These are phyloP conservation scores for Pyrenochaeta sp. DNA, from an alignment of 2,329 filamentous ascomycete genomes.

Conservation along the genomic window DNA sequence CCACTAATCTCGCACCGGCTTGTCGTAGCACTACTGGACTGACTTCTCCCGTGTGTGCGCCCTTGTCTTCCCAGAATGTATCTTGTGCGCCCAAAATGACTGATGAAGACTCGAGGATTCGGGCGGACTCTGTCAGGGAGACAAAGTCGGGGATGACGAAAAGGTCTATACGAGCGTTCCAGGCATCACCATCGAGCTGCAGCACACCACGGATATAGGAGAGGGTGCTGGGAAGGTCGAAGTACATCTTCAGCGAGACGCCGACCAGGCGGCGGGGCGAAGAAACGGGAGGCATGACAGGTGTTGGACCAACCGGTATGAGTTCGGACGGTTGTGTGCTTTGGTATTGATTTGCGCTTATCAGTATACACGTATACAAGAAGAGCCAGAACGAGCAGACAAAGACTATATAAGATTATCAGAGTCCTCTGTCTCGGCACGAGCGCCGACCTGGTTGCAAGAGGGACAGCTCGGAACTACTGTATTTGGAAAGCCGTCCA, in stretches of 20 bases:
- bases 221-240: slow-evolving; percentile 69
- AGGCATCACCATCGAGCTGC: slow-evolving; percentile 59
- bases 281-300: slow-evolving; percentile 39
- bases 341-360: too few relatives aligned
- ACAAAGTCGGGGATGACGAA: slow-evolving; percentile 83
- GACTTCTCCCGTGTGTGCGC: slow-evolving; percentile 80
- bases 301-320: too few relatives aligned
- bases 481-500: slow-evolving; percentile 25
- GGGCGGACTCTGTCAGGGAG: slow-evolving; percentile 64
- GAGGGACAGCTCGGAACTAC: slow-evolving; percentile 15
- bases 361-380: not conserved
- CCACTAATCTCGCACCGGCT: slow-evolving; percentile 74
- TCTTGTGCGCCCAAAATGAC: slow-evolving; percentile 79
- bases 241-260: slow-evolving; percentile 83
- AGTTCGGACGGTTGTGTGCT: too few relatives aligned
- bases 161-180: slow-evolving; percentile 67
- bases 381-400: not conserved
- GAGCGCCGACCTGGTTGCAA: not conserved
- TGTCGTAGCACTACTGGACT: slow-evolving; percentile 72
- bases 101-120: slow-evolving; percentile 58
- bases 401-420: not conserved
- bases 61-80: slow-evolving; percentile 71
- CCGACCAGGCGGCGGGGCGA: slow-evolving; percentile 70
- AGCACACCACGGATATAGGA: slow-evolving; percentile 55
- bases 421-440: not conserved